Percentiles rank a stretch among this genome's conserved stretches.
Conservation (phyloP, 2,329 filamentous ascomycete species). For the Aspergillus vadensis region DNA sequence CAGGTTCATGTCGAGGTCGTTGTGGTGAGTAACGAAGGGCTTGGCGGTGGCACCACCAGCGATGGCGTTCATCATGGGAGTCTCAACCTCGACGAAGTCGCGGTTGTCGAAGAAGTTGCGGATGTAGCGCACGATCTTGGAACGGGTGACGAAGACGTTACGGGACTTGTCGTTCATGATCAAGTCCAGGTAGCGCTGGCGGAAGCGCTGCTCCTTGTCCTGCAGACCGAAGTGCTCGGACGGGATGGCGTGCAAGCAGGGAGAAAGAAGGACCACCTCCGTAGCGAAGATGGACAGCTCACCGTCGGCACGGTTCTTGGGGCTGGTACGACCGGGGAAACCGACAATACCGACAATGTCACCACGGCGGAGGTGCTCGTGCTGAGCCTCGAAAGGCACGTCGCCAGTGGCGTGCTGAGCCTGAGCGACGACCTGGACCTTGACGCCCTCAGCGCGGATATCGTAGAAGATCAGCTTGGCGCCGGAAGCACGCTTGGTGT, state of each 20-base stretch:
- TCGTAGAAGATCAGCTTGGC: constrained; percentile 92
- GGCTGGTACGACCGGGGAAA: constrained; percentile 80
- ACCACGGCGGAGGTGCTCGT: constrained; percentile 83
- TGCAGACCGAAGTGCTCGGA: constrained; percentile 89
- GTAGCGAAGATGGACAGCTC: constrained; percentile 92
- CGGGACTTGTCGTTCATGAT: constrained; percentile 93
- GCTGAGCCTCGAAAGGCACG: constrained; percentile 79
- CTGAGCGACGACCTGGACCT: constrained; percentile 91
- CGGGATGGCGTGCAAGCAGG: constrained; percentile 87
- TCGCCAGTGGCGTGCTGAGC: constrained; percentile 72
- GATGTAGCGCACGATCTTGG: constrained; percentile 86
- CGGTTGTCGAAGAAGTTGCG: constrained; percentile 84
- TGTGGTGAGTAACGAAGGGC: constrained; percentile 94
- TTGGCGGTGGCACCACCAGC: constrained; percentile 93
- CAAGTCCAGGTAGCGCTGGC: constrained; percentile 90
- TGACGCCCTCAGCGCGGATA: constrained; percentile 71
- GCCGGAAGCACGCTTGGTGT: constrained; percentile 79
- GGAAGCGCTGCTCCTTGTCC: constrained; percentile 89
- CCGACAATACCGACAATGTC: constrained; percentile 90
- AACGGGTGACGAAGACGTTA: constrained; percentile 79
- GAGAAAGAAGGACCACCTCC: constrained; percentile 81
- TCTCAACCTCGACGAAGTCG: constrained; percentile 93
- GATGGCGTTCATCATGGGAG: constrained; percentile 95
- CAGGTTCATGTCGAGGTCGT: constrained; percentile 91
- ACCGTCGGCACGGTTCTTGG: constrained; percentile 84